Percentiles rank a stretch among this genome's conserved stretches.
Conservation (phyloP, 202 grass and related monocot genomes). For the Zoysia matrella region DNA sequence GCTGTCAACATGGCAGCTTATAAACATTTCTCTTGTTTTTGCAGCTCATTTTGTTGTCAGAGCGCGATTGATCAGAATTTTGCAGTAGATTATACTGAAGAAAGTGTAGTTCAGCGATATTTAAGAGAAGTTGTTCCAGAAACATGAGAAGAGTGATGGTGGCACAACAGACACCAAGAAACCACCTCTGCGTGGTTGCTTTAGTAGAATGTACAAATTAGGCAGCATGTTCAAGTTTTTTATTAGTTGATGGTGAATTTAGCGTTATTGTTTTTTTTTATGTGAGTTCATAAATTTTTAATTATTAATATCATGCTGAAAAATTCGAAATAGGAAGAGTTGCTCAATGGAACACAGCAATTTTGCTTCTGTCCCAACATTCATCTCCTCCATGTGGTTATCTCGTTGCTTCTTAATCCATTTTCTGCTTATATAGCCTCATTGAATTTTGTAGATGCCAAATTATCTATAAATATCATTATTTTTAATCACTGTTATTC, state of each 20-base stretch:
- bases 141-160: background rate
- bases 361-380: background rate
- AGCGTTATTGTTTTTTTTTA: background rate
- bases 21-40: constrained; percentile 36
- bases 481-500: background rate
- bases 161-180: constrained; percentile 24
- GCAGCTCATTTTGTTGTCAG: constrained; percentile 82
- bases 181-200: constrained; percentile 26
- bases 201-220: constrained; percentile 8
- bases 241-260: constrained; percentile 33
- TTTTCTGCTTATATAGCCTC: background rate
- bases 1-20: background rate
- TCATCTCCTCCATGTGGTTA: background rate
- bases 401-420: background rate
- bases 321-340: constrained; percentile 15
- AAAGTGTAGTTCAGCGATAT: constrained; percentile 28
- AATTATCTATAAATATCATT: background rate
- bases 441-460: background rate
- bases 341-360: constrained; percentile 10
- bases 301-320: constrained; percentile 1
- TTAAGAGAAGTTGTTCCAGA: background rate
- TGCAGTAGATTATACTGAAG: constrained; percentile 36
- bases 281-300: constrained; percentile 20
- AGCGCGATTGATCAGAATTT: constrained; percentile 46
- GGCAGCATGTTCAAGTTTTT: constrained; percentile 3